Base-by-base conservation (phyloP, 495 filamentous ascomycete species). In the Penicillium arizonense region DNA sequence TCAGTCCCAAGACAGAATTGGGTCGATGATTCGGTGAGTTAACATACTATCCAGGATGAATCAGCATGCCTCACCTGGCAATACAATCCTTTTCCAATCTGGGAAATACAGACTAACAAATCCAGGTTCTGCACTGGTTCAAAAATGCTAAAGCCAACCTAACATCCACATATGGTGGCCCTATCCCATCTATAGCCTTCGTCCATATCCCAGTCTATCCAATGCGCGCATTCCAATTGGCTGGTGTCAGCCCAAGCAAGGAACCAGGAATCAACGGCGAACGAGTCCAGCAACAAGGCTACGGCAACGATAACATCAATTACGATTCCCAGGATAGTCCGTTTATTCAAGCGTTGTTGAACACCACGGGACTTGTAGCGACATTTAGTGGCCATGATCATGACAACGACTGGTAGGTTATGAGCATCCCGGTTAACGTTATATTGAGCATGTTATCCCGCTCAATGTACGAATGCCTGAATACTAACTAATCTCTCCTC, bases 261-360 rank as follows among this genome's bases (percentile, higher is more conserved):
- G 73, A 84, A 42, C 86, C 86, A 0, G 86, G 86, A 4, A 74
- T 89, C 55, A 84, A 89, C 55, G 82, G 82, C 20, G 86, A 89
- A 50, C 55, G 67, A 21, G 77, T 78, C 1, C 61, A 81, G 8
- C 75, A 73, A 9, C 80, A 88, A 59, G 86, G 81, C 5, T 50
- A 58, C 9, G 63, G 69, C 1, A 36, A 30, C 16, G 37, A 48
- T 0, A 56, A 10, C 28, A 30, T 53, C 36, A 49, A 42, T 3
- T 73, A 76, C 37, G 55, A 56, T 8, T 77, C 74, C 4, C 75
- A 83, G 52, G 85, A 90, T 53, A 65, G 72, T 10, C 72, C 79
- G 0, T 88, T 90, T 57, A 86, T 88, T 80, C 58, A 77, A 33
- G 82, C 83, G 0, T 53, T 89, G 28, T 62, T 77, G 1, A 57